A percentile compares a stretch with the other conserved stretches of the same genome.
These are phyloP conservation scores for Colletotrichum musicola DNA, from an alignment of 2,329 filamentous ascomycete genomes.

Conservation along the genomic window DNA sequence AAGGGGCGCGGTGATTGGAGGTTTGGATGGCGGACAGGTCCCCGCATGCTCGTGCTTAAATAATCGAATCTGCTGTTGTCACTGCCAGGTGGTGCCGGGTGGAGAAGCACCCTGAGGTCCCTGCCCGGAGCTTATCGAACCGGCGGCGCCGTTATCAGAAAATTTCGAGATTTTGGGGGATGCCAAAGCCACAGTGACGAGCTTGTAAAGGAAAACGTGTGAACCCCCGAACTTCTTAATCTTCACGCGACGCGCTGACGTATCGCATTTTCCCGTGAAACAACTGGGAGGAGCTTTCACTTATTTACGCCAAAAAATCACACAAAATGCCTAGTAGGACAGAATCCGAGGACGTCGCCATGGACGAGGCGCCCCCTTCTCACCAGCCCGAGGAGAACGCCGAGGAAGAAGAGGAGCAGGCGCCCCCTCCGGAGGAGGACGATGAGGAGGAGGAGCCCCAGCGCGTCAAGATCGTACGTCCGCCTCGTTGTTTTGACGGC, in stretches of 20 bases:
- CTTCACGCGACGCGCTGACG: neutral
- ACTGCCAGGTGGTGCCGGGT: neutral
- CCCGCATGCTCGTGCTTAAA: neutral
- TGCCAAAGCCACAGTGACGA: constrained; percentile 21
- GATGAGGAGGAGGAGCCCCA: constrained; percentile 65
- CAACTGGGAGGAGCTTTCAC: neutral
- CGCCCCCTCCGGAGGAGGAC: constrained; percentile 49
- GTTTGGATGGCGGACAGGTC: neutral
- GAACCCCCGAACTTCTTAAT: neutral
- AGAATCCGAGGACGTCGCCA: constrained; percentile 54
- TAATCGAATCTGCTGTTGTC: neutral
- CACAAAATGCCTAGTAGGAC: constrained; percentile 56
- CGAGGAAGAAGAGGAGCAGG: constrained; percentile 54
- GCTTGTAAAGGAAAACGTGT: neutral
- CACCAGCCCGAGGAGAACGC: constrained; percentile 51
- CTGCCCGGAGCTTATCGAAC: constrained; percentile 25
- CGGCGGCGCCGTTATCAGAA: constrained; percentile 32
- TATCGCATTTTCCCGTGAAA: neutral
- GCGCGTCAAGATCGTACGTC: constrained; percentile 72
- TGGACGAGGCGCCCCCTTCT: constrained; percentile 47
- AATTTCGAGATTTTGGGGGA: constrained; percentile 29
- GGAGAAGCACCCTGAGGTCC: neutral
- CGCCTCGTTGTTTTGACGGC: no score
- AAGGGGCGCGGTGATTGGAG: neutral
- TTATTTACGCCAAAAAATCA: neutral